Conservation (phyloP, 2,329 filamentous ascomycete species). For the Sporothrix brunneoviolacea region DNA sequence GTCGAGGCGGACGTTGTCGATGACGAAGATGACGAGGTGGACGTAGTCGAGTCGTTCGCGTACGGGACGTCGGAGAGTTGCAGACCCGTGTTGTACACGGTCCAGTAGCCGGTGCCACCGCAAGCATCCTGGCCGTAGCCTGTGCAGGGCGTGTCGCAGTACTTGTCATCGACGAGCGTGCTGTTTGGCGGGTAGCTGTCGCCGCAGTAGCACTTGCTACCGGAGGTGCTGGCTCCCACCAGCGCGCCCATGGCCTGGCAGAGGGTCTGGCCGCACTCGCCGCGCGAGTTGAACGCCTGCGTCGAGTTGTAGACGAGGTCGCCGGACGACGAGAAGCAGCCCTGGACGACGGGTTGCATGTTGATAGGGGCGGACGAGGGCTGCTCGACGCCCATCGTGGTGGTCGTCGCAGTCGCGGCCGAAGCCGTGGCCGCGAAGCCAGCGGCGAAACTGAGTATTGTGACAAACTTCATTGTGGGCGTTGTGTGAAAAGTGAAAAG, state of each 20-base stretch:
- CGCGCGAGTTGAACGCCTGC: slow-evolving; percentile 32
- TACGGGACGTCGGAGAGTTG: slow-evolving; percentile 33
- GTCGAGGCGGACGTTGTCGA: slow-evolving; percentile 15
- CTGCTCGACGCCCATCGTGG: slow-evolving; percentile 26
- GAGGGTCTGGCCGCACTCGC: slow-evolving; percentile 32
- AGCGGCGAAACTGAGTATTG: slow-evolving; percentile 16
- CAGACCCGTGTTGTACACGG: slow-evolving; percentile 46
- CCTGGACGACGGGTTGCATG: slow-evolving; percentile 38
- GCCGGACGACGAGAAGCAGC: slow-evolving; percentile 43
- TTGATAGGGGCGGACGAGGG: slow-evolving; percentile 32
- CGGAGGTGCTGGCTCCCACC: slow-evolving; percentile 58
- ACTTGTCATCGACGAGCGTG: slow-evolving; percentile 45
- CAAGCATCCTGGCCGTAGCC: slow-evolving; percentile 59
- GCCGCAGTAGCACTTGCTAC: slow-evolving; percentile 67
- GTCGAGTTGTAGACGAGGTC: slow-evolving; percentile 27
- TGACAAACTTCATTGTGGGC: slow-evolving; percentile 14
- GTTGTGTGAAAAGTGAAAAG: neutral
- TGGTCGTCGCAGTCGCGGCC: slow-evolving; percentile 10
- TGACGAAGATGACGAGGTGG: slow-evolving; percentile 9
- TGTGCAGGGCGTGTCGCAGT: slow-evolving; percentile 61
- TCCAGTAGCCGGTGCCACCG: slow-evolving; percentile 46
- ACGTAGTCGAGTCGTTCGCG: slow-evolving; percentile 21
- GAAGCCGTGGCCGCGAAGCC: slow-evolving; percentile 11
- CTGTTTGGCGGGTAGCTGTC: slow-evolving; percentile 54
- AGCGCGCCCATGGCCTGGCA: slow-evolving; percentile 39